phyloP scores from a whole-genome alignment of 768 basidiomycete species.

The Agaricus sinodeliciosus region DNA sequence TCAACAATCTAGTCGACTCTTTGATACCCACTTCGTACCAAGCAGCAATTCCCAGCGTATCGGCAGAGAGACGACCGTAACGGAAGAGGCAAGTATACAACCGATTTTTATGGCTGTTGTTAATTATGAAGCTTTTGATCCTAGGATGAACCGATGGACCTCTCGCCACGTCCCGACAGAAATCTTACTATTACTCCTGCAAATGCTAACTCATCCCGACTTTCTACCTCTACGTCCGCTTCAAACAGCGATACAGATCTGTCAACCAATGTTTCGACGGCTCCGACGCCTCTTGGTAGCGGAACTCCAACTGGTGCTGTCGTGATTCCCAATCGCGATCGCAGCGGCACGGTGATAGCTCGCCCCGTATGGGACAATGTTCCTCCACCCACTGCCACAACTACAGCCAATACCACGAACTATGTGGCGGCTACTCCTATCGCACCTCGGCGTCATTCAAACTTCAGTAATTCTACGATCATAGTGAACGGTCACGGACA shows the following conservation, averaged over 20 bases:
- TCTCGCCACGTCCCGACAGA: constrained; percentile 12
- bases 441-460: constrained; percentile 11
- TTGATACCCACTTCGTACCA: constrained; percentile 1
- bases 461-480: constrained; percentile 3
- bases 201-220: constrained; percentile 5
- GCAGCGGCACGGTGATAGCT: constrained; percentile 71
- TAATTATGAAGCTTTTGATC: neutral
- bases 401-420: constrained; percentile 8
- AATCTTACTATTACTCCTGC: constrained; percentile 3
- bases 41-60: neutral
- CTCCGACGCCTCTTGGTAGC: constrained; percentile 51
- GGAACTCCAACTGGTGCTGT: constrained; percentile 59
- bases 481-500: constrained; percentile 12
- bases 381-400: constrained; percentile 4
- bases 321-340: constrained; percentile 54
- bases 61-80: neutral
- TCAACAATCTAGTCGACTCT: neutral
- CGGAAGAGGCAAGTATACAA: constrained; percentile 6
- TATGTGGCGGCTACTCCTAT: neutral
- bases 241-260: constrained; percentile 53
- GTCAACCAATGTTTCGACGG: constrained; percentile 54
- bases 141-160: constrained; percentile 26
- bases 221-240: constrained; percentile 19
- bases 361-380: constrained; percentile 32
- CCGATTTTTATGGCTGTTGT: constrained; percentile 12